Conservation (phyloP, 768 basidiomycete genomes). For the Tulasnella sp. region DNA sequence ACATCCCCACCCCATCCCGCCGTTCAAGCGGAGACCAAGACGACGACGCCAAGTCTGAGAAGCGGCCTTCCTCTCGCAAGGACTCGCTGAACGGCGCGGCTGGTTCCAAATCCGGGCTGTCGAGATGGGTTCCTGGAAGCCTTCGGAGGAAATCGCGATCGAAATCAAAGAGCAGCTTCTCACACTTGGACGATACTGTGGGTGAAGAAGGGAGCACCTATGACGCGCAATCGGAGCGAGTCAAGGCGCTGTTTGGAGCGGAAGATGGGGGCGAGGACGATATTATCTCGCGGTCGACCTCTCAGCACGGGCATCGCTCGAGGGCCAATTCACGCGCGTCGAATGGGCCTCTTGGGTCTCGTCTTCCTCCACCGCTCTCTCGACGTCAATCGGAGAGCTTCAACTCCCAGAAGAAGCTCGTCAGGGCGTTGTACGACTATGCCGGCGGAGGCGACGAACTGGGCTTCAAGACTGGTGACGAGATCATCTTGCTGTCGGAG, state of each 20-base stretch:
- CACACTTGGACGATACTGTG: constrained; percentile 30
- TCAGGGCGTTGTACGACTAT: constrained; percentile 77
- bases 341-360: constrained; percentile 13
- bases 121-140: constrained; percentile 31
- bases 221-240: constrained; percentile 16
- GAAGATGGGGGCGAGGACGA: constrained; percentile 31
- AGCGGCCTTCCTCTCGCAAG: neutral
- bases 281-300: constrained; percentile 14
- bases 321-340: constrained; percentile 18
- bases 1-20: constrained; percentile 41
- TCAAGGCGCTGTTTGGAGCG: constrained; percentile 19
- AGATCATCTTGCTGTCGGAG: constrained; percentile 76
- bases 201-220: constrained; percentile 32
- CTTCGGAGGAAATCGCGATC: constrained; percentile 17
- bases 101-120: constrained; percentile 24
- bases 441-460: constrained; percentile 76
- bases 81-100: constrained; percentile 9
- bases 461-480: constrained; percentile 70
- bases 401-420: constrained; percentile 33
- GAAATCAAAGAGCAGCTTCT: constrained; percentile 27
- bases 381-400: constrained; percentile 16
- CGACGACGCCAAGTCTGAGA: neutral
- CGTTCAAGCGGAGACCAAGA: constrained; percentile 21
- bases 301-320: constrained; percentile 13
- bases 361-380: constrained; percentile 23